Evolutionary conservation across 192 early-diverging fungal genomes (phyloP).

Genomic region (Coemansia sp.): DNA sequence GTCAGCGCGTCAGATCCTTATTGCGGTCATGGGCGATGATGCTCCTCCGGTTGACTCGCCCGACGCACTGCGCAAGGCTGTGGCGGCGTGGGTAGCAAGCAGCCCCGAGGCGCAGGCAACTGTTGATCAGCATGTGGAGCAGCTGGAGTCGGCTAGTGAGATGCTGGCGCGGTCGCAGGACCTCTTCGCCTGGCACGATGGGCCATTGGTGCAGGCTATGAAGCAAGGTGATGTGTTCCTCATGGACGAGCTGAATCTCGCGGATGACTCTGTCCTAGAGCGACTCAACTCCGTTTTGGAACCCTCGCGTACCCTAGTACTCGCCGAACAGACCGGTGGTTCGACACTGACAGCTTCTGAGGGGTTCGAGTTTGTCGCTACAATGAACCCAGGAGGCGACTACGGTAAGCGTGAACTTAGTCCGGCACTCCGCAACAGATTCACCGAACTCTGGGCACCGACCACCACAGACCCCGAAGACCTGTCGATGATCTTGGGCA

Average conservation of each 20-base stretch:
- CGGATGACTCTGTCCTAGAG: conserved; percentile 98
- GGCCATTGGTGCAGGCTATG: conserved; percentile 90
- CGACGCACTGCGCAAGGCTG: conserved; percentile 10
- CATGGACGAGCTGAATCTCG: conserved; percentile 97
- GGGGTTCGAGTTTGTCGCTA: conserved; percentile 91
- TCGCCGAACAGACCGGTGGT: conserved; percentile 85
- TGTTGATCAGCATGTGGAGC: conserved; percentile 10
- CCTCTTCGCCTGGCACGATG: conserved; percentile 97
- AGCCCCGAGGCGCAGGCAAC: neutral
- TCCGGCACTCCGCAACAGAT: conserved; percentile 95
- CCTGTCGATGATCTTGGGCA: conserved; percentile 62
- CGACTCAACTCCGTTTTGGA: conserved; percentile 94
- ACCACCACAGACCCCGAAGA: conserved; percentile 78
- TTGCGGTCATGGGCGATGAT: neutral
- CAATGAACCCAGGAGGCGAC: conserved; percentile 99
- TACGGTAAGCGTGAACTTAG: conserved; percentile 98
- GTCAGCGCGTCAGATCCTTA: conserved; percentile 53
- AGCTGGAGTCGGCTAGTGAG: conserved; percentile 18
- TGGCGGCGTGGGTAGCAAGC: conserved; percentile 21
- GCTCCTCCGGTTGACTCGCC: conserved; percentile 15
- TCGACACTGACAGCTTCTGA: conserved; percentile 61
- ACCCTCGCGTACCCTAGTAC: conserved; percentile 74
- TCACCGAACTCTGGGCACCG: conserved; percentile 98
- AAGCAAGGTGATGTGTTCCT: conserved; percentile 84
- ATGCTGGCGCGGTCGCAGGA: conserved; percentile 45